A percentile compares a stretch with the other conserved stretches of the same genome.
Evolutionary conservation across 1,284 basidiomycete genomes (phyloP).

Genomic region (Abortiporus biennis): DNA sequence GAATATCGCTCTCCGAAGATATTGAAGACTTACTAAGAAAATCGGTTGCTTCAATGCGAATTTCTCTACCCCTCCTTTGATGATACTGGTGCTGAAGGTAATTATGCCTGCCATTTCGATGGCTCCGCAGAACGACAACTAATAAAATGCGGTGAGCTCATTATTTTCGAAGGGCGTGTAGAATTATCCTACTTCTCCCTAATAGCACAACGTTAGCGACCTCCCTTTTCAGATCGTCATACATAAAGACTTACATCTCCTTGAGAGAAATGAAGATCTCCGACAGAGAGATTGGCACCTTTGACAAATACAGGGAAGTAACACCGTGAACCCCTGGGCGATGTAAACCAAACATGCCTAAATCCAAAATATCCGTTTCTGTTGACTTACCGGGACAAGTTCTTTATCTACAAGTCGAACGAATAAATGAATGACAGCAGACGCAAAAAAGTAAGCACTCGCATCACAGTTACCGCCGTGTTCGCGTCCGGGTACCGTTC

Average conservation of each 20-base stretch:
- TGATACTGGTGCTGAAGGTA: conserved; percentile 68
- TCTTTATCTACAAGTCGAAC: conserved; percentile 52
- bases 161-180: not conserved
- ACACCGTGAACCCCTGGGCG: conserved; percentile 59
- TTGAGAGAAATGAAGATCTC: conserved; percentile 79
- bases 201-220: conserved; percentile 1
- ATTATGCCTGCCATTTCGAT: conserved; percentile 79
- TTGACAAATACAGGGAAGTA: conserved; percentile 77
- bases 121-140: conserved; percentile 74
- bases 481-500: conserved; percentile 73
- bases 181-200: conserved; percentile 60
- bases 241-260: conserved; percentile 50
- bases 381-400: conserved; percentile 48
- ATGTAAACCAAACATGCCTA: conserved; percentile 11
- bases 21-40: conserved; percentile 43
- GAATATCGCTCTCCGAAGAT: not conserved
- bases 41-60: conserved; percentile 74
- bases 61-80: conserved; percentile 72
- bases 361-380: conserved; percentile 1
- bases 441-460: conserved; percentile 15
- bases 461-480: conserved; percentile 83
- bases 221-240: not conserved
- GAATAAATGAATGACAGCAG: conserved; percentile 2
- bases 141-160: too few species aligned
- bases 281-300: conserved; percentile 74